Evolutionary conservation across 1,284 basidiomycete species (phyloP), one percentile per base, ranked within the genome.

Genomic region (Rhizoctonia solani): DNA sequence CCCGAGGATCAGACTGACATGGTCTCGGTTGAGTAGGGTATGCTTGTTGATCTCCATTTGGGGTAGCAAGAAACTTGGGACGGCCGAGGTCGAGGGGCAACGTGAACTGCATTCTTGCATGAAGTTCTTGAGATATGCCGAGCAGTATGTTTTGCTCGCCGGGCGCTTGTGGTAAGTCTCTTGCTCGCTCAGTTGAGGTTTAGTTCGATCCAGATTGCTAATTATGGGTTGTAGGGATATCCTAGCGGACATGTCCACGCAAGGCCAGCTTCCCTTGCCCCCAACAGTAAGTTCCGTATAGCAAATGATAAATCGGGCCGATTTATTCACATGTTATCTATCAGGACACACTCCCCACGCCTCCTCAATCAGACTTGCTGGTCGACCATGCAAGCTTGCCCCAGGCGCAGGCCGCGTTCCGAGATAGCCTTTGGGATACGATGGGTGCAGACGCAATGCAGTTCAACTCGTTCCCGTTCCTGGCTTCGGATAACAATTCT

Each of bases 391-490:
- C 44, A 16, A 50, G 23, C 11, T 32, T 32, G 4, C 41, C 56
- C 13, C 41, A 59, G 56, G 14, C 27, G 27, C 58, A 61, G 19
- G 19, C 41, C 27, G 46, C 27, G 34, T 61, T 61, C 47, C 58
- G 30, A 30, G 58, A 61, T 21, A 61, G 50, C 29, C 47, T 61
- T 11, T 61, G 58, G 58, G 58, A 61, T 9, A 21, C 58, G n/a
- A 61, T 61, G 58, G 58, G 58, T n/a, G 32, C 44, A 6, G 58
- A 61, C 19, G n/a, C 58, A 46, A 49, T 61, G 58, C 58, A 61
- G 23, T 61, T 61, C 32, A 61, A 61, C 47, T 46, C 44, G 21
- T 61, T 50, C 21, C 58, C 58, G 23, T 50, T 61, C 27, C 25
- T 27, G 14, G 6, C n/a, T 13, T 41, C 58, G 1, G 58, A 61